Base-by-base conservation (phyloP, 1,284 basidiomycete genomes). In the Austropuccinia psidii region DNA sequence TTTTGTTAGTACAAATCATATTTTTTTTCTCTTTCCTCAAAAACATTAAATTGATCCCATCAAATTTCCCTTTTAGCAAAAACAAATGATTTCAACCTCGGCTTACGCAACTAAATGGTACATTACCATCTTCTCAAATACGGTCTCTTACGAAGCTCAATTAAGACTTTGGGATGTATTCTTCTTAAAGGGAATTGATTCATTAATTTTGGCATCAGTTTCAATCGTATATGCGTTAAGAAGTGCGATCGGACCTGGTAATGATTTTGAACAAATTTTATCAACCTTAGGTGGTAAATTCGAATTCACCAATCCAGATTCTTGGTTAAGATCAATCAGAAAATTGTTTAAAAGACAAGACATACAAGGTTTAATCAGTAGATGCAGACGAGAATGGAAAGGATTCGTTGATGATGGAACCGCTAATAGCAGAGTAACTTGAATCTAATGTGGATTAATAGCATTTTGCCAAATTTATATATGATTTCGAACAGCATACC, bases 41-140 rank as follows among this genome's bases (percentile, higher is more conserved):
- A n/a, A 31, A 21, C 43, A 43, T 3, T 43, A 13, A 19, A 41
- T 35, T 11, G 11, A 45, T 45, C 41, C n/a, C 41, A n/a, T 11
- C 41, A 45, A n/a, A 45, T 11, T 45, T 45, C 41, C 41, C 11
- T 45, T 21, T 7, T 7, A 15, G 76, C 87, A 88, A 82, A 88
- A 87, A 76, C 88, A 96, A 77, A 89, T 87, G 85, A 89, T 99
- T 76, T 90, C 89, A 5, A 92, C 91, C 3, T 94, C 93, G 47
- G 88, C 91, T 19, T 99, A 95, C 81, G 95, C 93, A 37, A 98
- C 95, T 1, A 97, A 97, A 81, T 98, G 95, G 94, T 98, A 97
- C 82, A 98, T 99, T 81, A 98, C 96, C 1, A 84, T 98, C 19
- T 83, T 81, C 54, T 88, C 93, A 66, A 97, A 96, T 80, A 90